phyloP scores from a whole-genome alignment of 805 yeast species.

The Schizosaccharomyces octosporus region DNA sequence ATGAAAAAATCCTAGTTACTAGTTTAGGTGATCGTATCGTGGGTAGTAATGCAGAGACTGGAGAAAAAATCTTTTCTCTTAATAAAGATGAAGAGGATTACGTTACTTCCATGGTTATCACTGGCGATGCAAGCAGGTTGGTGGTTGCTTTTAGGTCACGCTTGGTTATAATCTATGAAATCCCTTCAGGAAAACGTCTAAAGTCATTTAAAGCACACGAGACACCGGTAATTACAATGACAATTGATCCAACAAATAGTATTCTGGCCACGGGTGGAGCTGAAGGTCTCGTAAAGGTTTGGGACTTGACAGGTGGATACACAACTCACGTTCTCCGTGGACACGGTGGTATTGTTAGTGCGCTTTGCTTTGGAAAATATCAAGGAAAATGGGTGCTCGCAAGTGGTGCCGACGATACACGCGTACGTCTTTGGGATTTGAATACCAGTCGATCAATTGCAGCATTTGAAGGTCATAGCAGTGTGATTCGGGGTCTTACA shows the following conservation, averaged over 20 bases:
- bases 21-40: constrained; percentile 57
- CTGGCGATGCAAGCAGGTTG: constrained; percentile 49
- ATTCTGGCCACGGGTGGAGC: constrained; percentile 84
- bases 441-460: constrained; percentile 44
- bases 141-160: constrained; percentile 67
- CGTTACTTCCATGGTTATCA: constrained; percentile 46
- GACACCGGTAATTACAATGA: constrained; percentile 61
- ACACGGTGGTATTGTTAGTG: constrained; percentile 71
- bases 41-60: constrained; percentile 36
- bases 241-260: constrained; percentile 59
- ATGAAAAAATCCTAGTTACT: constrained; percentile 45
- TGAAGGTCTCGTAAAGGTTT: constrained; percentile 74
- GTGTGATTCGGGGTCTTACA: constrained; percentile 69
- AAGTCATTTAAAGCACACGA: constrained; percentile 19
- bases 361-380: constrained; percentile 31
- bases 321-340: constrained; percentile 81
- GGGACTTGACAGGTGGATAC: constrained; percentile 74
- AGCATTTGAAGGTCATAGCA: constrained; percentile 44
- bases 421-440: constrained; percentile 36
- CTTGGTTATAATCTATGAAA: constrained; percentile 41
- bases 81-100: constrained; percentile 67
- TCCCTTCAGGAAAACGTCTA: constrained; percentile 14
- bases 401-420: constrained; percentile 38
- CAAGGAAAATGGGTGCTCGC: constrained; percentile 43
- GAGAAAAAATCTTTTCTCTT: constrained; percentile 31